Percentiles rank a stretch among this genome's conserved stretches.
phyloP scores from a whole-genome alignment of 257 asterid genomes.

The Jaltomata sinuosa region DNA sequence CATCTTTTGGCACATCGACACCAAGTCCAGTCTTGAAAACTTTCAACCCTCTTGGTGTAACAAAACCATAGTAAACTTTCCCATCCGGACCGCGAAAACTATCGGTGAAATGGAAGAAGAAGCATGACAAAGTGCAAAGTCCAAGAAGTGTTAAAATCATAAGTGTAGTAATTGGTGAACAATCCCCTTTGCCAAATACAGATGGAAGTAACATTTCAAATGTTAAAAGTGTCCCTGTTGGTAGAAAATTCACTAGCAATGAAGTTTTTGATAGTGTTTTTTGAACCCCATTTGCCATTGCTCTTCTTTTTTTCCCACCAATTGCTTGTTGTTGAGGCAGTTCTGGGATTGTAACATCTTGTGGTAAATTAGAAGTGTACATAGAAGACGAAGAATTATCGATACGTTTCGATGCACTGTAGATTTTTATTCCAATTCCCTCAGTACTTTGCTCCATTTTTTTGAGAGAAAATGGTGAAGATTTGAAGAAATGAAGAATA shows the following conservation, averaged over 20 bases:
- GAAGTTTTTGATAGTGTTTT: slow-evolving; percentile 81
- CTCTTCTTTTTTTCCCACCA: slow-evolving; percentile 40
- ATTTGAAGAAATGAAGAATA: background rate
- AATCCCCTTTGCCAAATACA: slow-evolving; percentile 47
- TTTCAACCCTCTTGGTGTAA: slow-evolving; percentile 55
- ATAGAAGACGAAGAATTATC: slow-evolving; percentile 16
- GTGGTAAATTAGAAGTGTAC: slow-evolving; percentile 3
- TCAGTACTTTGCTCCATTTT: slow-evolving; percentile 39
- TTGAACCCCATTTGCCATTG: slow-evolving; percentile 72
- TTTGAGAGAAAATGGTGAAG: background rate
- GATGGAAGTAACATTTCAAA: slow-evolving; percentile 93
- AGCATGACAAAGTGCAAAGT: slow-evolving; percentile 68
- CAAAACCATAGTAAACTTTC: slow-evolving; percentile 74
- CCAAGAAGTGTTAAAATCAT: slow-evolving; percentile 60
- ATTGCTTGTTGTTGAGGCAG: slow-evolving; percentile 4
- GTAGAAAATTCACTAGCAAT: slow-evolving; percentile 73
- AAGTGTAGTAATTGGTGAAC: slow-evolving; percentile 49
- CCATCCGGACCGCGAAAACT: slow-evolving; percentile 77
- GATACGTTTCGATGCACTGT: slow-evolving; percentile 34
- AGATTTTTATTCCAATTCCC: slow-evolving; percentile 54
- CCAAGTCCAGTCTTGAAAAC: slow-evolving; percentile 68
- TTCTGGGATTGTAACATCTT: background rate
- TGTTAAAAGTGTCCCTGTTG: slow-evolving; percentile 87
- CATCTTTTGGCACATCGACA: slow-evolving; percentile 64
- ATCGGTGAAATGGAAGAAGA: slow-evolving; percentile 94